Percentiles rank a stretch among this genome's conserved stretches.
phyloP scores from a whole-genome alignment of 2,329 filamentous ascomycete genomes.

The Periconia macrospinosa region DNA sequence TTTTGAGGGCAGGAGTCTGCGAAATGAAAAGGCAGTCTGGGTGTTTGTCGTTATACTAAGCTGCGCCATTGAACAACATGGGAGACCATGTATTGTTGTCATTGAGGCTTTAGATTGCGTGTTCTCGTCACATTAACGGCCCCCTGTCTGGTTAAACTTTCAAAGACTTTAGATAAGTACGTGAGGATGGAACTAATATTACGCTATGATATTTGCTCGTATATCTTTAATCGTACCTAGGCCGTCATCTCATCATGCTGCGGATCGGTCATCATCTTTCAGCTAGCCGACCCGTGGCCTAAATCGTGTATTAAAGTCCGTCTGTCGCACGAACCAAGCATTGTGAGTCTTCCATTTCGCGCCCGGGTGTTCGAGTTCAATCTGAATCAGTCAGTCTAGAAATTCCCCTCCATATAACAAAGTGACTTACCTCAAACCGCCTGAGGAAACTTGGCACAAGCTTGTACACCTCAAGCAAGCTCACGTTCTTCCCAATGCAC shows the following conservation, averaged over 20 bases:
- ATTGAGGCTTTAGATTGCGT: background rate
- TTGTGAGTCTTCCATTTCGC: conserved; percentile 53
- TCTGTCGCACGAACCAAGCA: conserved; percentile 57
- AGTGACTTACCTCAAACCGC: conserved; percentile 59
- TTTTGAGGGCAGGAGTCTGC: background rate
- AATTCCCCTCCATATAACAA: too few species aligned
- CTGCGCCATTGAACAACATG: too few species aligned
- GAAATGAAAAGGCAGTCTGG: background rate
- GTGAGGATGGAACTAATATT: too few species aligned
- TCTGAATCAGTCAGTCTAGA: conserved; percentile 21
- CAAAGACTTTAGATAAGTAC: too few species aligned
- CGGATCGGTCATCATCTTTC: background rate
- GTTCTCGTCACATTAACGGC: background rate
- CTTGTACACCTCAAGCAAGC: conserved; percentile 55
- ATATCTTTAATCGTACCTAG: too few species aligned
- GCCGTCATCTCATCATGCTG: background rate
- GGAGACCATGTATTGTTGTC: background rate
- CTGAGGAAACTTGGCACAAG: conserved; percentile 61
- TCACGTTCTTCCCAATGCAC: conserved; percentile 63
- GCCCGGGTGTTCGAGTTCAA: conserved; percentile 44
- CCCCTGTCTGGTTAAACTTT: too few species aligned
- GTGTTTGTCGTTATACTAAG: too few species aligned
- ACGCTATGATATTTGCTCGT: too few species aligned
- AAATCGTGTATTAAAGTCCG: conserved; percentile 50
- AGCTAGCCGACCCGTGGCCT: conserved; percentile 23